Conservation (phyloP, 2,329 filamentous ascomycete genomes). For the Claviceps maximensis region DNA sequence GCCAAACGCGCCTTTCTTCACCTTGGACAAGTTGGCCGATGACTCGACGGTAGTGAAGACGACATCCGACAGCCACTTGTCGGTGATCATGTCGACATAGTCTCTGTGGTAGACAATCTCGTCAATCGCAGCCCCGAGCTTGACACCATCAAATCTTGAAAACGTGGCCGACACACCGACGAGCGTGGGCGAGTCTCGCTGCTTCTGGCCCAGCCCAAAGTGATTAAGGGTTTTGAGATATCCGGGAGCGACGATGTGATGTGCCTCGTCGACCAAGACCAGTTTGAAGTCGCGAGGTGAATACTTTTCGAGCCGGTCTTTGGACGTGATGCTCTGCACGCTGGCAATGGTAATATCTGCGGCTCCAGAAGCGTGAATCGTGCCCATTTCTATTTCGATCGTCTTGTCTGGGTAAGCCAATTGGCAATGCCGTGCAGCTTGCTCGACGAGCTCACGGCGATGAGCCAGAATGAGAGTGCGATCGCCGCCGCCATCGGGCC, state of each 20-base stretch:
- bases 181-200: conserved; percentile 42
- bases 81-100: conserved; percentile 57
- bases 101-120: conserved; percentile 91
- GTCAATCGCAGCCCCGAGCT: conserved; percentile 73
- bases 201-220: conserved; percentile 52
- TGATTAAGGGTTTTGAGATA: conserved; percentile 68
- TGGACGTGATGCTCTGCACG: conserved; percentile 69
- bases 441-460: conserved; percentile 83
- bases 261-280: conserved; percentile 86
- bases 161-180: conserved; percentile 82
- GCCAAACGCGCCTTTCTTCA: conserved; percentile 46
- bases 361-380: conserved; percentile 56
- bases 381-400: conserved; percentile 88
- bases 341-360: conserved; percentile 94
- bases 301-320: conserved; percentile 68
- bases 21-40: conserved; percentile 62
- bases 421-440: conserved; percentile 76
- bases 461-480: conserved; percentile 89
- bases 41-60: conserved; percentile 86
- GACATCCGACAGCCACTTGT: conserved; percentile 87
- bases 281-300: conserved; percentile 73
- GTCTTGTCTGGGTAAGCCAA: conserved; percentile 65
- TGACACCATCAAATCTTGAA: conserved; percentile 68
- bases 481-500: conserved; percentile 34
- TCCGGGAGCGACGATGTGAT: conserved; percentile 79